A percentile compares a stretch with the other conserved stretches of the same genome.
Evolutionary conservation across 2,329 filamentous ascomycete species (phyloP).

Genomic region (Colletotrichum higginsianum): DNA sequence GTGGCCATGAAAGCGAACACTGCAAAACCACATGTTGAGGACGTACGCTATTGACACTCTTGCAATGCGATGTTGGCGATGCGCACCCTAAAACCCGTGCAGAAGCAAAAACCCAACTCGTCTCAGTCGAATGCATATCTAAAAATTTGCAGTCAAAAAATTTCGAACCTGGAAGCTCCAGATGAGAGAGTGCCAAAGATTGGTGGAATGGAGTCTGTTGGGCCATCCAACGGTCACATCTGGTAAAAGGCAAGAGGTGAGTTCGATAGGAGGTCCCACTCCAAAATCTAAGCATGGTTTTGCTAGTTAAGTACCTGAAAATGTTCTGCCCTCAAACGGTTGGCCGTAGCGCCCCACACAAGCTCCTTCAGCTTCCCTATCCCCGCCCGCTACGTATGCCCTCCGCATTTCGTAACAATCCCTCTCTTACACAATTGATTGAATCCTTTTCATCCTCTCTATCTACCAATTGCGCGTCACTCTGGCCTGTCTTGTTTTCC

Average conservation of each 20-base stretch:
- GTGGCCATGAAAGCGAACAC: not conserved
- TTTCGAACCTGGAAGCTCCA: slow-evolving; percentile 48
- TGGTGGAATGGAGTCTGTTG: slow-evolving; percentile 57
- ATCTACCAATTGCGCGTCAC: not conserved
- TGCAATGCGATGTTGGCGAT: no score
- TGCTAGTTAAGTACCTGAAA: slow-evolving; percentile 41
- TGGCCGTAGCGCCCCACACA: not conserved
- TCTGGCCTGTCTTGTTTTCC: not conserved
- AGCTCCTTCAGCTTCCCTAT: slow-evolving; percentile 13
- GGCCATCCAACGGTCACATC: slow-evolving; percentile 73
- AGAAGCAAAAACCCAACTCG: not conserved
- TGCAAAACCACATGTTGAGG: not conserved
- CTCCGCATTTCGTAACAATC: slow-evolving; percentile 4
- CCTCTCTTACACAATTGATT: slow-evolving; percentile 9
- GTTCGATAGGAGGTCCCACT: slow-evolving; percentile 75
- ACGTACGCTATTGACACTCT: not conserved
- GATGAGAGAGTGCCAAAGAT: slow-evolving; percentile 55
- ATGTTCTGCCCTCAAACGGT: not conserved
- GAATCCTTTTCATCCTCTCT: not conserved
- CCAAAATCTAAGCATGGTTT: slow-evolving; percentile 49
- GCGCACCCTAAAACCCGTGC: not conserved
- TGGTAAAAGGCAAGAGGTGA: slow-evolving; percentile 80
- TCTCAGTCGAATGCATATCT: not conserved
- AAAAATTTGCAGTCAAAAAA: slow-evolving; percentile 20
- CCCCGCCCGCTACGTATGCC: slow-evolving; percentile 17